These are phyloP conservation scores for Acidomyces sp. DNA, from an alignment of 495 filamentous ascomycete genomes.

Conservation along the genomic window DNA sequence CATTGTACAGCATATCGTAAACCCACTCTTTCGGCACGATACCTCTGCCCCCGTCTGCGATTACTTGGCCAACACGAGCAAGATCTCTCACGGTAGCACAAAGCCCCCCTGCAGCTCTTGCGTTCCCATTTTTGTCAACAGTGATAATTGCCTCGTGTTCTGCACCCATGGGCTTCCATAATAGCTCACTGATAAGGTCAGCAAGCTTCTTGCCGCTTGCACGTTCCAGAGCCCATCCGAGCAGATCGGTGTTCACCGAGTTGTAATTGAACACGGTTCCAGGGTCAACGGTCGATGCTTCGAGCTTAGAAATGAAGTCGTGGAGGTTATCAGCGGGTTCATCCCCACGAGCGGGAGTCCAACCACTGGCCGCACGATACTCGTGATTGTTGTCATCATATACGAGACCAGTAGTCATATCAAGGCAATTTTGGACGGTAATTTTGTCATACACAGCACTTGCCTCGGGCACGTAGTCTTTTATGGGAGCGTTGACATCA, in stretches of 20 bases:
- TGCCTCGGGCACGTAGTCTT: slow-evolving; percentile 7
- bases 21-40: slow-evolving; percentile 10
- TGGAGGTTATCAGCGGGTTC: slow-evolving; percentile 7
- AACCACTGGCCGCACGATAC: slow-evolving; percentile 8
- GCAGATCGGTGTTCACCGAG: slow-evolving; percentile 12
- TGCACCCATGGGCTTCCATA: slow-evolving; percentile 14
- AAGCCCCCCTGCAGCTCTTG: slow-evolving; percentile 10
- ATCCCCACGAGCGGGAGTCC: slow-evolving; percentile 1
- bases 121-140: slow-evolving; percentile 3
- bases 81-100: slow-evolving; percentile 14
- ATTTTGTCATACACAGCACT: slow-evolving; percentile 2
- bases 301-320: slow-evolving; percentile 3
- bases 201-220: slow-evolving; percentile 8
- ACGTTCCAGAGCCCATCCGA: slow-evolving; percentile 9
- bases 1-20: slow-evolving; percentile 11
- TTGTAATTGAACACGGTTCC: slow-evolving; percentile 9
- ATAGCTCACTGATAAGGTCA: slow-evolving; percentile 10
- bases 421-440: slow-evolving; percentile 11
- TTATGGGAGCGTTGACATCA: slow-evolving; percentile 5
- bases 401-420: slow-evolving; percentile 9
- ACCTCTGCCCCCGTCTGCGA: slow-evolving; percentile 2
- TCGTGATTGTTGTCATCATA: slow-evolving; percentile 2
- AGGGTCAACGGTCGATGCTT: slow-evolving; percentile 1
- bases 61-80: slow-evolving; percentile 10
- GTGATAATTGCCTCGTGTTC: slow-evolving; percentile 10